A percentile compares a stretch with the other conserved stretches of the same genome.
These are phyloP conservation scores for Calocybe gangraenosa DNA, from an alignment of 768 basidiomycete genomes.

Conservation along the genomic window DNA sequence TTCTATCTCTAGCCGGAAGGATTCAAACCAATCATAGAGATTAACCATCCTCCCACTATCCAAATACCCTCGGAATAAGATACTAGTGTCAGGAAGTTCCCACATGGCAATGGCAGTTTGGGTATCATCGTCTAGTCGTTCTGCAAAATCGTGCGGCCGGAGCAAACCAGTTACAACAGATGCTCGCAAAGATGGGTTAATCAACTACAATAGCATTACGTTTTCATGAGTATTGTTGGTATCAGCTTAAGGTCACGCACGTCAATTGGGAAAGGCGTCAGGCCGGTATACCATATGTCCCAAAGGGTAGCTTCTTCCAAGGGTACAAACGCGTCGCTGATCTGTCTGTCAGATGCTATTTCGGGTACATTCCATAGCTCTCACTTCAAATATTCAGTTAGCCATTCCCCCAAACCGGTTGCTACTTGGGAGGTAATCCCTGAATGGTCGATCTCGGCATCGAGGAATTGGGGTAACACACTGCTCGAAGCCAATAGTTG, in stretches of 20 bases:
- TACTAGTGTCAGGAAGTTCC: slow-evolving; percentile 69
- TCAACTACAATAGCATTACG: slow-evolving; percentile 33
- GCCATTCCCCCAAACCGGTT: slow-evolving; percentile 42
- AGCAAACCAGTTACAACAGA: slow-evolving; percentile 58
- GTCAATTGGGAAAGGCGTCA: slow-evolving; percentile 62
- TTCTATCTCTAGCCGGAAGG: slow-evolving; percentile 67
- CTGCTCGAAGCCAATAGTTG: slow-evolving; percentile 18
- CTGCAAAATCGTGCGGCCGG: slow-evolving; percentile 49
- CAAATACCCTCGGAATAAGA: slow-evolving; percentile 72
- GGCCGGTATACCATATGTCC: slow-evolving; percentile 73
- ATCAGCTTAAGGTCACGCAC: slow-evolving; percentile 40
- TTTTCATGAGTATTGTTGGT: not conserved
- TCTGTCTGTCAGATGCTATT: not conserved
- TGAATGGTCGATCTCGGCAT: slow-evolving; percentile 13
- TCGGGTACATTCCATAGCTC: too few relatives aligned
- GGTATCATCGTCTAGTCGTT: slow-evolving; percentile 8
- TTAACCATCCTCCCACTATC: slow-evolving; percentile 83
- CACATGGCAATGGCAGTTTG: slow-evolving; percentile 28
- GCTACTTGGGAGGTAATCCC: slow-evolving; percentile 14
- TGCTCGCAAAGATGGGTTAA: slow-evolving; percentile 68
- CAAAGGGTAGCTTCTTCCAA: slow-evolving; percentile 53
- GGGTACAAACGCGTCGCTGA: slow-evolving; percentile 38
- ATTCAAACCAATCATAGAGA: slow-evolving; percentile 85
- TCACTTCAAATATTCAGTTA: slow-evolving; percentile 45
- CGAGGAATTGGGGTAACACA: slow-evolving; percentile 8